phyloP scores from a whole-genome alignment of 257 asterid species.

The Fraxinus anomala region DNA sequence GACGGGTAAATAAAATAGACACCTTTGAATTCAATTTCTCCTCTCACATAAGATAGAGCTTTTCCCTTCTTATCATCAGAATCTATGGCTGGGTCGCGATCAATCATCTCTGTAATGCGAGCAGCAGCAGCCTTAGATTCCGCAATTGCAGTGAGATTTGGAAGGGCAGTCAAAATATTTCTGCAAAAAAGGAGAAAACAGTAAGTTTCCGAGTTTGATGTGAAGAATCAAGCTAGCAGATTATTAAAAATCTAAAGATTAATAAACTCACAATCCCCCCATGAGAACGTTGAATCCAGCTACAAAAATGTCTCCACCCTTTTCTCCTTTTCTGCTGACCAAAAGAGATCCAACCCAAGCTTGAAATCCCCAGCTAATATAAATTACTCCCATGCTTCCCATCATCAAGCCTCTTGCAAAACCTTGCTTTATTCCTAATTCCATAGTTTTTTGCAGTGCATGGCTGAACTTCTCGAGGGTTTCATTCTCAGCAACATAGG shows the following conservation, averaged over 20 bases:
- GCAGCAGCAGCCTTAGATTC: constrained; percentile 74
- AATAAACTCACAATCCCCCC: constrained; percentile 73
- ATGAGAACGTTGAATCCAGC: constrained; percentile 86
- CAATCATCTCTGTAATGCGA: constrained; percentile 74
- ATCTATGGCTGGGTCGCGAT: constrained; percentile 60
- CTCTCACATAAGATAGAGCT: constrained; percentile 76
- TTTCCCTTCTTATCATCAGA: constrained; percentile 73
- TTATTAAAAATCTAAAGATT: background rate
- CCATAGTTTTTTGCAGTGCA: constrained; percentile 65
- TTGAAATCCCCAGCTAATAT: constrained; percentile 84
- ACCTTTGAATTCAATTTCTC: constrained; percentile 69
- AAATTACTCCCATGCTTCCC: constrained; percentile 79
- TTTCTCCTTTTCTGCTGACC: constrained; percentile 65
- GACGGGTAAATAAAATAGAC: constrained; percentile 74
- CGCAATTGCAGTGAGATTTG: constrained; percentile 77
- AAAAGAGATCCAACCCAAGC: constrained; percentile 77
- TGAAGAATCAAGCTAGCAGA: background rate
- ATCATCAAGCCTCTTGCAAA: constrained; percentile 78
- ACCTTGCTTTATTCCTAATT: constrained; percentile 73
- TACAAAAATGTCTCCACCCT: constrained; percentile 77
- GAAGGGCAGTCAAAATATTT: constrained; percentile 72
- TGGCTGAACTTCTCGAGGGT: constrained; percentile 63
- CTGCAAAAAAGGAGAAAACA: constrained; percentile 33
- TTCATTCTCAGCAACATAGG: constrained; percentile 67
- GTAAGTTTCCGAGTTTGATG: background rate